Percentiles rank a stretch among this genome's conserved stretches.
These are phyloP conservation scores for Colletotrichum acutatum DNA, from an alignment of 2,329 filamentous ascomycete species.

Conservation along the genomic window DNA sequence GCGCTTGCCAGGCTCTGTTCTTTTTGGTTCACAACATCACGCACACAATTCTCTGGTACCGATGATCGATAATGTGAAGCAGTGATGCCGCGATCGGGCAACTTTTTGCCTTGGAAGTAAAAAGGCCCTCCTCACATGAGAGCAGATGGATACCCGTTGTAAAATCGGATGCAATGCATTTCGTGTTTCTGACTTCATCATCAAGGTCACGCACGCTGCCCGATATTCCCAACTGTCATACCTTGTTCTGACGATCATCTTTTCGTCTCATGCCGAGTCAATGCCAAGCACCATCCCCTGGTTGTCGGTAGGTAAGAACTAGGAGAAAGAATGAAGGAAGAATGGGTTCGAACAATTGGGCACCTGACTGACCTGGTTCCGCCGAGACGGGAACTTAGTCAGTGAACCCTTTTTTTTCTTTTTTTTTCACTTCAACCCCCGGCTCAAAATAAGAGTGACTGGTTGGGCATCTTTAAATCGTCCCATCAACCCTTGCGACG, in stretches of 20 bases:
- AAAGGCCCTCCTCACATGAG: not conserved
- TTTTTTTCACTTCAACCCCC: no score
- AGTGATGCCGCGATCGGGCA: not conserved
- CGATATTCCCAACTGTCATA: not conserved
- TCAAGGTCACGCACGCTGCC: not conserved
- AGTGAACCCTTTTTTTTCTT: not conserved
- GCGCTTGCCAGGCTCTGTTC: not conserved
- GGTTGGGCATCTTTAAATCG: conserved; percentile 14
- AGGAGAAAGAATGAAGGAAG: not conserved
- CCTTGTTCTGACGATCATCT: not conserved
- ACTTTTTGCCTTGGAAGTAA: not conserved
- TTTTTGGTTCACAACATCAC: not conserved
- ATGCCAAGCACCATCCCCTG: not conserved
- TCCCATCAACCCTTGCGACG: not conserved
- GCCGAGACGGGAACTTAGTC: not conserved
- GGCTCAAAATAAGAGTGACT: not conserved
- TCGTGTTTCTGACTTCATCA: not conserved
- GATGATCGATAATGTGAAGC: not conserved
- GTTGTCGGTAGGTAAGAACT: not conserved
- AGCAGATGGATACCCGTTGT: not conserved
- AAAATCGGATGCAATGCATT: not conserved
- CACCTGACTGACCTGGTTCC: not conserved
- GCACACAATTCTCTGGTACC: not conserved
- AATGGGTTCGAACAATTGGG: not conserved
- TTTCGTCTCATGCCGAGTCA: not conserved